These are phyloP conservation scores for Cercospora zeae-maydis DNA, from an alignment of 2,329 filamentous ascomycete species.

Conservation along the genomic window DNA sequence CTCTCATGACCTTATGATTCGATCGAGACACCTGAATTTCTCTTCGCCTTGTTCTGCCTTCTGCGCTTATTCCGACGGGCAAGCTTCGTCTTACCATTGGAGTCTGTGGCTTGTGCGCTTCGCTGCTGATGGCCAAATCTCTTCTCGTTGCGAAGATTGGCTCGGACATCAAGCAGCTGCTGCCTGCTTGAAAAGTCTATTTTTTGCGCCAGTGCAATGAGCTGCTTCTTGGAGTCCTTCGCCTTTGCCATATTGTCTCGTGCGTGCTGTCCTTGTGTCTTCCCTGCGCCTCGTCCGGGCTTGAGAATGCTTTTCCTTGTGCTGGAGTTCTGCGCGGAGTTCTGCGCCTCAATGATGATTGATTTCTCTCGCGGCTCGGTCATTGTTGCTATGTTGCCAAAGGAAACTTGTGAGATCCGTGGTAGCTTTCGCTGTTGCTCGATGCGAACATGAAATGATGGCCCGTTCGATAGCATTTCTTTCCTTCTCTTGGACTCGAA, in stretches of 20 bases:
- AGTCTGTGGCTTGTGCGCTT: background rate
- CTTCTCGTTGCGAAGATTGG: background rate
- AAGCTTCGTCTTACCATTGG: background rate
- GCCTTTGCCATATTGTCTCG: background rate
- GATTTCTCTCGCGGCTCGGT: background rate
- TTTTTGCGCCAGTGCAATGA: background rate
- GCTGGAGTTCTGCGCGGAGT: background rate
- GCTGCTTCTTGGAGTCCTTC: background rate
- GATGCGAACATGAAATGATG: background rate
- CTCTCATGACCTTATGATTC: background rate
- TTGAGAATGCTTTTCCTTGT: background rate
- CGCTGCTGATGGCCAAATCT: background rate
- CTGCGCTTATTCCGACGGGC: background rate
- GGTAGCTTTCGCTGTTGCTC: background rate
- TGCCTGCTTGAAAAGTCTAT: background rate
- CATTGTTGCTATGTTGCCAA: background rate
- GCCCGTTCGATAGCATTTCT: background rate
- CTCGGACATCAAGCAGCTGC: background rate
- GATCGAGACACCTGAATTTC: background rate
- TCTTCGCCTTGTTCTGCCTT: background rate
- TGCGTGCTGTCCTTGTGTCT: background rate
- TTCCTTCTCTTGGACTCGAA: background rate
- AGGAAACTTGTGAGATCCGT: background rate
- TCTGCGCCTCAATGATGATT: background rate
- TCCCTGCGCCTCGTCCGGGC: background rate